Evolutionary conservation across 1,139 yeast genomes (phyloP).

Genomic region (Kazachstania sp.): DNA sequence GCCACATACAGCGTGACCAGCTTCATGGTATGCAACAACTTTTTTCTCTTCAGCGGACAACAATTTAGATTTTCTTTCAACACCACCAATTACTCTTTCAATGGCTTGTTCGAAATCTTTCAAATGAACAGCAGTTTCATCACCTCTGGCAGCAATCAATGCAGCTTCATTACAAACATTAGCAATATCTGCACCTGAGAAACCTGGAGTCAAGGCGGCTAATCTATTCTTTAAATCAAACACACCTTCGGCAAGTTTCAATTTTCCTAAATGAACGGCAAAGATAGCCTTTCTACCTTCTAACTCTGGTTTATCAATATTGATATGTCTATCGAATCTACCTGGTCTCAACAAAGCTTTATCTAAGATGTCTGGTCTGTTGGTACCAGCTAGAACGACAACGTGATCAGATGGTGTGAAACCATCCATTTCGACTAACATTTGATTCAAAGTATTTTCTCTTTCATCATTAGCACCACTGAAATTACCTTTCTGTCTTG

Average conservation of each 20-base stretch:
- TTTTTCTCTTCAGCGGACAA: conserved; percentile 64
- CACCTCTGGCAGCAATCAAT: conserved; percentile 65
- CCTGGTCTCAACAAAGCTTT: conserved; percentile 76
- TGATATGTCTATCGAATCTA: conserved; percentile 70
- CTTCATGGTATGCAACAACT: conserved; percentile 74
- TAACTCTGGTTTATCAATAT: conserved; percentile 66
- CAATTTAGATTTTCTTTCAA: conserved; percentile 63
- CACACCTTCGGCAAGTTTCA: conserved; percentile 47
- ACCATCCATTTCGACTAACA: conserved; percentile 81
- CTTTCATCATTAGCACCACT: conserved; percentile 71
- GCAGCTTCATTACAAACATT: conserved; percentile 81
- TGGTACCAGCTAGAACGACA: conserved; percentile 76
- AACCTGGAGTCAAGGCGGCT: conserved; percentile 76
- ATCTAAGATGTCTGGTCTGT: conserved; percentile 71
- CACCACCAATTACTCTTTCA: conserved; percentile 74
- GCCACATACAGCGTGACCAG: conserved; percentile 77
- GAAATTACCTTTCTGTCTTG: conserved; percentile 54
- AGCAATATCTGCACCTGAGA: conserved; percentile 81
- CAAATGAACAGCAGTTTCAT: conserved; percentile 46
- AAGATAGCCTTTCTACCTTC: conserved; percentile 73
- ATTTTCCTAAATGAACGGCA: conserved; percentile 56
- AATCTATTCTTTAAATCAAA: conserved; percentile 42
- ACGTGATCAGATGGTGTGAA: conserved; percentile 67
- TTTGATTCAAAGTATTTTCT: conserved; percentile 70
- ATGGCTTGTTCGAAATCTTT: conserved; percentile 72